Evolutionary conservation across 345 rosid genomes (phyloP).

Genomic region (Lumnitzera littorea): DNA sequence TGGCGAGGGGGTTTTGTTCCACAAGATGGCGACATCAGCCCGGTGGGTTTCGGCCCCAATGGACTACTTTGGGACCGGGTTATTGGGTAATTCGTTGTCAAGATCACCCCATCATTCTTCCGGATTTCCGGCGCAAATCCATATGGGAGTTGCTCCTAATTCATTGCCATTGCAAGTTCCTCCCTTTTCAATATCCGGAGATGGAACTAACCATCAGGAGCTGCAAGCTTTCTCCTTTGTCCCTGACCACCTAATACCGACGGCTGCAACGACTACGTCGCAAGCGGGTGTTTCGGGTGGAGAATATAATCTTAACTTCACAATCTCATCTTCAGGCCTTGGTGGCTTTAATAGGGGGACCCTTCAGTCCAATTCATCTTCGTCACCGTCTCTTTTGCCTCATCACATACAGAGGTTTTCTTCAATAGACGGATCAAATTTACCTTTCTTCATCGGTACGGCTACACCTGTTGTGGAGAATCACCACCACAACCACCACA

Average conservation of each 20-base stretch:
- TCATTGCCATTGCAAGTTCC: constrained; percentile 8
- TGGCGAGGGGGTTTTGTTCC: constrained; percentile 15
- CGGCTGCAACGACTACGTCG: constrained; percentile 34
- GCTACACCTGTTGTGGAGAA: constrained; percentile 53
- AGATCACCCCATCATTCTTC: constrained; percentile 21
- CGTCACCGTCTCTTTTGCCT: constrained; percentile 60
- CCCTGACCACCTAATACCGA: constrained; percentile 63
- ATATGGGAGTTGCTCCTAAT: constrained; percentile 12
- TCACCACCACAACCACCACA: constrained; percentile 40
- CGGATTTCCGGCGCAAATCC: constrained; percentile 43
- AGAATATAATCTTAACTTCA: constrained; percentile 71
- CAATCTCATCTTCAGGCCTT: constrained; percentile 48
- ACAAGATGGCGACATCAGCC: constrained; percentile 26
- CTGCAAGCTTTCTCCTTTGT: constrained; percentile 63
- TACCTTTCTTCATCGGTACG: constrained; percentile 68
- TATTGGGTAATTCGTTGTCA: constrained; percentile 40
- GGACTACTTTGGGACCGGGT: constrained; percentile 57
- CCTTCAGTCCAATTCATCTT: constrained; percentile 99
- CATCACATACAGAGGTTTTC: constrained; percentile 68
- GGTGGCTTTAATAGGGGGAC: constrained; percentile 95
- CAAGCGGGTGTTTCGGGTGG: constrained; percentile 26
- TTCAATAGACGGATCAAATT: constrained; percentile 43
- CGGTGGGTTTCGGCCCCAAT: constrained; percentile 52
- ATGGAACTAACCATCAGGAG: constrained; percentile 45
- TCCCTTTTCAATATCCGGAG: constrained; percentile 30